phyloP scores from a whole-genome alignment of 2,329 filamentous ascomycete genomes.

The Fusarium scirpi region DNA sequence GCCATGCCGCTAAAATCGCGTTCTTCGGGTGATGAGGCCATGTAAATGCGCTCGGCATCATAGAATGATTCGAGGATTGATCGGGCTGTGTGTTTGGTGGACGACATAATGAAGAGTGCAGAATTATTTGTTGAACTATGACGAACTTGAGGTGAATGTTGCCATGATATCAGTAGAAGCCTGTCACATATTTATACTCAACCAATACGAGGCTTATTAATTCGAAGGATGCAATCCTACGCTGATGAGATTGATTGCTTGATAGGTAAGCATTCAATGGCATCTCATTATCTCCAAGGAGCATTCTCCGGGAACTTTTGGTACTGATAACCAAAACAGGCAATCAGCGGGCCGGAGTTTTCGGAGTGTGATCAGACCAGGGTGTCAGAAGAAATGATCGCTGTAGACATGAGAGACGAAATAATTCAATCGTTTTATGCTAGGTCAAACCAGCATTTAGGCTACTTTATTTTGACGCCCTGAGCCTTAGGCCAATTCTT shows the following conservation, averaged over 20 bases:
- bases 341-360: constrained; percentile 23
- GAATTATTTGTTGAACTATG: background rate
- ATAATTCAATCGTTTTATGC: too few species aligned
- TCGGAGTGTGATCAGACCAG: constrained; percentile 8
- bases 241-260: background rate
- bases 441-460: too few species aligned
- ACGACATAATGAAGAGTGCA: background rate
- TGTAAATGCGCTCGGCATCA: constrained; percentile 51
- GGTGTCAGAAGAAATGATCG: too few species aligned
- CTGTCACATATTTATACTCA: background rate
- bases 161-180: background rate
- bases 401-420: too few species aligned
- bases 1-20: constrained; percentile 51
- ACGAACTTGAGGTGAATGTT: background rate
- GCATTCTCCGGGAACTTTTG: constrained; percentile 20
- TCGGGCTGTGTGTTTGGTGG: constrained; percentile 36
- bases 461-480: too few species aligned
- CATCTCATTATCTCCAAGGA: constrained; percentile 25
- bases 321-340: constrained; percentile 7
- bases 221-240: background rate
- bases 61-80: constrained; percentile 52
- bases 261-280: background rate
- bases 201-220: constrained; percentile 6
- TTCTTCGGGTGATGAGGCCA: constrained; percentile 46
- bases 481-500: too few species aligned